Percentiles rank a stretch among this genome's conserved stretches.
These are phyloP conservation scores for Monosporascus sp. DNA, from an alignment of 2,329 filamentous ascomycete species.

Conservation along the genomic window DNA sequence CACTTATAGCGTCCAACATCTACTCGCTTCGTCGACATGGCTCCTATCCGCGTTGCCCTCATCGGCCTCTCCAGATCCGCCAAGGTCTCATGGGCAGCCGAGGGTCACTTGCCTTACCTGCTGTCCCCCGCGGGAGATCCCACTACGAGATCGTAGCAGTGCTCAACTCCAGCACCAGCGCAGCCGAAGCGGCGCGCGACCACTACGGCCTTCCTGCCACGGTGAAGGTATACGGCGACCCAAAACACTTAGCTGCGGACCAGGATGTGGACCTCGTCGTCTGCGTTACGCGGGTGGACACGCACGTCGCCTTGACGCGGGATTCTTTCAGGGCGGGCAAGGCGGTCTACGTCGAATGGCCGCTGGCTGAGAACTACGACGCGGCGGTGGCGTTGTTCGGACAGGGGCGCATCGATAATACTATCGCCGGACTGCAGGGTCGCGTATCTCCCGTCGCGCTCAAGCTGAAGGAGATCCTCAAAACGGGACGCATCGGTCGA, in stretches of 20 bases:
- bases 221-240: conserved; percentile 45
- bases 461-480: conserved; percentile 40
- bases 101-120: conserved; percentile 56
- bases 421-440: conserved; percentile 48
- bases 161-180: conserved; percentile 41
- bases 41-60: conserved; percentile 50
- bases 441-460: conserved; percentile 36
- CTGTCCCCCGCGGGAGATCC: conserved; percentile 35
- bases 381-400: conserved; percentile 37
- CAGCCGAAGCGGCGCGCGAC: conserved; percentile 37
- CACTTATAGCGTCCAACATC: too few relatives aligned
- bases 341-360: conserved; percentile 52
- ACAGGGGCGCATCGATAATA: conserved; percentile 26
- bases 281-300: conserved; percentile 47
- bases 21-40: conserved; percentile 26
- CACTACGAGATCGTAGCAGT: conserved; percentile 46
- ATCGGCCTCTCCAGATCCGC: conserved; percentile 51
- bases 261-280: conserved; percentile 49
- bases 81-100: conserved; percentile 47
- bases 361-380: conserved; percentile 39
- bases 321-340: conserved; percentile 48
- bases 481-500: conserved; percentile 41
- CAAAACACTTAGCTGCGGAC: conserved; percentile 42
- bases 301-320: conserved; percentile 39
- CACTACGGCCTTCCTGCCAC: conserved; percentile 34